Evolutionary conservation across 768 basidiomycete genomes (phyloP).

Genomic region (Macrolepiota albuminosa): DNA sequence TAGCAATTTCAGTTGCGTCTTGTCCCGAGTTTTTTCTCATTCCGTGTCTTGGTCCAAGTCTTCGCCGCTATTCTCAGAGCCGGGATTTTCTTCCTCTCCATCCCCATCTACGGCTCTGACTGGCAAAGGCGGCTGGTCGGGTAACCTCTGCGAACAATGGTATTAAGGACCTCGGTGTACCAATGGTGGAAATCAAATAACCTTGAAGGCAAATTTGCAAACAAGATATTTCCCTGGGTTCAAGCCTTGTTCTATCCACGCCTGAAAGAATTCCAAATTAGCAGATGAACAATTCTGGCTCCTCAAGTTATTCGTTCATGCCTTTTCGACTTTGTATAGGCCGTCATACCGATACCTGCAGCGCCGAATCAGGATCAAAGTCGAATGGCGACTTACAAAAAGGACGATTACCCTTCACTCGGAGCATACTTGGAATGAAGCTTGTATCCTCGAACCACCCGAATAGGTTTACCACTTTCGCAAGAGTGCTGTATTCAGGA

Average conservation of each 20-base stretch:
- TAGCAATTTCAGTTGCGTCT: neutral
- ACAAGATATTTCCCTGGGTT: slow-evolving; percentile 69
- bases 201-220: slow-evolving; percentile 84
- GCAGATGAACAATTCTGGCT: neutral
- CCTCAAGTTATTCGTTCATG: slow-evolving; percentile 17
- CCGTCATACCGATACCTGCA: slow-evolving; percentile 87
- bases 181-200: slow-evolving; percentile 18
- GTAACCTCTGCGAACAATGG: slow-evolving; percentile 38
- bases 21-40: neutral
- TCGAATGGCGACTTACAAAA: neutral
- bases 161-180: neutral
- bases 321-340: slow-evolving; percentile 75
- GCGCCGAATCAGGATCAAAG: neutral
- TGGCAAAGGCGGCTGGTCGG: slow-evolving; percentile 49
- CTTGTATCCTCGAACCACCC: slow-evolving; percentile 87
- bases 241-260: slow-evolving; percentile 71
- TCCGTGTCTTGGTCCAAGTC: neutral
- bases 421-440: slow-evolving; percentile 71
- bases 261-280: slow-evolving; percentile 29
- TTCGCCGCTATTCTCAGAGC: neutral
- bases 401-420: slow-evolving; percentile 53
- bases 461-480: slow-evolving; percentile 78
- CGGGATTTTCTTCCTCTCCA: slow-evolving; percentile 11
- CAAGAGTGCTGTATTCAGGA: slow-evolving; percentile 49
- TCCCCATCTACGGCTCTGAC: slow-evolving; percentile 19